Conservation (phyloP, 371 early-diverging fungal genomes). For the Synchytrium microbalum region DNA sequence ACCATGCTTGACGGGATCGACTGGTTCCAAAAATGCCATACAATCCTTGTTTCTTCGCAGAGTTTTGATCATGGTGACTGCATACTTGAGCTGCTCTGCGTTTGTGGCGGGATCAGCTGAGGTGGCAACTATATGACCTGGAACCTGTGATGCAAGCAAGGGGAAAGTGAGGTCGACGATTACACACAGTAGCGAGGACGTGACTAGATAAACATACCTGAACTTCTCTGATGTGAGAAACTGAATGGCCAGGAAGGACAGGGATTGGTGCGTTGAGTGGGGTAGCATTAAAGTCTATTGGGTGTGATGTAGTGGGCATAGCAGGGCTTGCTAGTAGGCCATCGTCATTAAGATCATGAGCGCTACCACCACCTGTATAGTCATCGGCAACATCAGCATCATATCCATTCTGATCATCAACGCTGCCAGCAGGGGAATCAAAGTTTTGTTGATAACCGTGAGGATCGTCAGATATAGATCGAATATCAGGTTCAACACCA, state of each 20-base stretch:
- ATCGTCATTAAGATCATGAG: not conserved
- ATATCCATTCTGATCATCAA: not conserved
- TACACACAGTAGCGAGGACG: too few species aligned
- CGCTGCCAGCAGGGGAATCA: not conserved
- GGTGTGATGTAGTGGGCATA: not conserved
- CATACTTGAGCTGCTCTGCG: conserved; percentile 69
- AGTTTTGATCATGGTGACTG: conserved; percentile 55
- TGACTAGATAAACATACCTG: not conserved
- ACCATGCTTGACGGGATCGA: conserved; percentile 82
- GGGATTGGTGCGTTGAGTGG: not conserved
- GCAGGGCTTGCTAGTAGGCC: not conserved
- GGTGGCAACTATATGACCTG: not conserved
- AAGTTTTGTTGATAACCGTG: not conserved
- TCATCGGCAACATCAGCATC: not conserved
- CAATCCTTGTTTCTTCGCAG: conserved; percentile 68
- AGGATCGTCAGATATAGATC: not conserved
- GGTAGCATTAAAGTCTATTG: not conserved
- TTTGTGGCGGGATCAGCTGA: conserved; percentile 14
- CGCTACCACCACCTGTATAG: not conserved
- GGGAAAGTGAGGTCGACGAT: too few species aligned
- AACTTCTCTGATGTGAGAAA: not conserved
- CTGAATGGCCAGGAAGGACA: not conserved
- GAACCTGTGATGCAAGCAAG: not conserved
- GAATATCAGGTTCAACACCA: not conserved
- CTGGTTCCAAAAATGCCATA: conserved; percentile 82